Percentiles rank a stretch among this genome's conserved stretches.
Conservation (phyloP, 257 asterid species). For the Vinca minor region DNA sequence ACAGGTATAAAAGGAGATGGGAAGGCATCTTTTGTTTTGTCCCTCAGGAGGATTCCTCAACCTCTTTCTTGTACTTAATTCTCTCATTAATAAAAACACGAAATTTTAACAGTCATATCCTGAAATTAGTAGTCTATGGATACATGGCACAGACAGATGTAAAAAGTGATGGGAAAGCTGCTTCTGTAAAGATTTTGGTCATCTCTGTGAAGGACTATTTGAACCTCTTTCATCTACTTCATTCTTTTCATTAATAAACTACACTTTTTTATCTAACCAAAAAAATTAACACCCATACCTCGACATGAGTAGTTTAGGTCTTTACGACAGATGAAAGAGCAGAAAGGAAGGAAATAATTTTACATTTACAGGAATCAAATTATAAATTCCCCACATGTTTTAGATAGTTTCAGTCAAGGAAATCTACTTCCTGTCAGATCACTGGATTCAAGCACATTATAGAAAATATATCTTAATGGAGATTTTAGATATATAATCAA, state of each 20-base stretch:
- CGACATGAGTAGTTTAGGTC: neutral
- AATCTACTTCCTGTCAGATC: conserved; percentile 1
- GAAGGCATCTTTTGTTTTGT: too few relatives aligned
- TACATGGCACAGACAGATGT: neutral
- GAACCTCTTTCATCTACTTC: neutral
- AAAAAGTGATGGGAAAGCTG: neutral
- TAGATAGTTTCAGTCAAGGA: neutral
- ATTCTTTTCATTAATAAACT: neutral
- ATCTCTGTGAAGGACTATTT: neutral
- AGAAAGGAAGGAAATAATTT: neutral
- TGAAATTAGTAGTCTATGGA: neutral
- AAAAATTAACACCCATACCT: neutral
- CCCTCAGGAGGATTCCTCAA: too few relatives aligned
- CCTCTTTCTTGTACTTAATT: too few relatives aligned
- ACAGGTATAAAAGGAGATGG: too few relatives aligned
- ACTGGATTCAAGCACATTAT: neutral
- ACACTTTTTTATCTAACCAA: neutral
- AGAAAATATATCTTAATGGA: neutral
- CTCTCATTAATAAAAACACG: too few relatives aligned
- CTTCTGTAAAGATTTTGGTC: neutral
- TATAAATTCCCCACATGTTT: neutral
- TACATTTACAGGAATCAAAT: neutral
- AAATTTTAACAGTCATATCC: too few relatives aligned
- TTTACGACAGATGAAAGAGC: neutral
- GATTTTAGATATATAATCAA: neutral